Evolutionary conservation across 495 filamentous ascomycete genomes (phyloP).

Genomic region (Amniculicola lignicola): DNA sequence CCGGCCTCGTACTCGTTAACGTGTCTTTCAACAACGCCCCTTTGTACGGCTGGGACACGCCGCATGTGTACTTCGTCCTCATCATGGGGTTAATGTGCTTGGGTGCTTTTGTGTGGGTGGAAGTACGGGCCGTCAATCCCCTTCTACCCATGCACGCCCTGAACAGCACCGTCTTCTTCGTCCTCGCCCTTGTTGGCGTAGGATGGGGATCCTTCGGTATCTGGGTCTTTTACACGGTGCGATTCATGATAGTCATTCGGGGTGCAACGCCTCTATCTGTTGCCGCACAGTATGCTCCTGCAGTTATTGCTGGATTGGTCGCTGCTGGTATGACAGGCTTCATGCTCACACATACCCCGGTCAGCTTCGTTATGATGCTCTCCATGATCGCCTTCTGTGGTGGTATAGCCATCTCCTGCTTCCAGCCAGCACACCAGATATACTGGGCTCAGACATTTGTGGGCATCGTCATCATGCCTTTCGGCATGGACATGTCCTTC

Average conservation of each 20-base stretch:
- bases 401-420: conserved; percentile 30
- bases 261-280: conserved; percentile 23
- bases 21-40: conserved; percentile 37
- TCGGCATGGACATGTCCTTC: conserved; percentile 40
- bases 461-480: conserved; percentile 38
- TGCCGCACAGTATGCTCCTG: conserved; percentile 32
- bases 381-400: conserved; percentile 36
- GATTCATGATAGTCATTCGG: conserved; percentile 30
- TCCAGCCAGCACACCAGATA: conserved; percentile 29
- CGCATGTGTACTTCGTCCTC: conserved; percentile 37
- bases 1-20: conserved; percentile 38
- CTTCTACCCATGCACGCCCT: conserved; percentile 34
- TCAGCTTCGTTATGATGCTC: conserved; percentile 36
- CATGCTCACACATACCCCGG: conserved; percentile 35
- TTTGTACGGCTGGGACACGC: conserved; percentile 34
- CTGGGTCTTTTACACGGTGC: conserved; percentile 37
- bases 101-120: conserved; percentile 33
- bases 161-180: conserved; percentile 33
- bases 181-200: conserved; percentile 32
- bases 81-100: conserved; percentile 36
- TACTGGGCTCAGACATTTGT: conserved; percentile 40
- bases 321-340: conserved; percentile 35
- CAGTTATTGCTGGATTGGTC: conserved; percentile 31
- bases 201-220: conserved; percentile 39
- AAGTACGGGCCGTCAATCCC: conserved; percentile 29